These are phyloP conservation scores for Helianthus annuus DNA, from an alignment of 129 eudicot species.

Conservation along the genomic window HanXRQr2.0-SUNRISE NC_035435.2:171562916-171563415, in stretches of 20 bases:
- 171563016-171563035: not conserved
- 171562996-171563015: not conserved
- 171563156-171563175: conserved; percentile 20
- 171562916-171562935: conserved; percentile 10
- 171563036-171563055: not conserved
- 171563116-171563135: conserved; percentile 3
- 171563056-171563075: conserved; percentile 6
- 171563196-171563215: conserved; percentile 5
- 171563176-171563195: not conserved
- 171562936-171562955: not conserved
- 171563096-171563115: not conserved
- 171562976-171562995: conserved; percentile 3
- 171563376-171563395: conserved; percentile 85
- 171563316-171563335: conserved; percentile 40
- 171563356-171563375: conserved; percentile 43
- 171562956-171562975: no score
- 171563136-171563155: not conserved
- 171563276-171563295: conserved; percentile 75
- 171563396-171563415: conserved; percentile 90
- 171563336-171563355: conserved; percentile 32
- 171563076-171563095: not conserved
- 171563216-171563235: not conserved
- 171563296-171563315: conserved; percentile 42
- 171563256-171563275: conserved; percentile 67
- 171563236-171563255: no score